Conservation (phyloP, 2,329 filamentous ascomycete species). For the Ascochyta fabae region DNA sequence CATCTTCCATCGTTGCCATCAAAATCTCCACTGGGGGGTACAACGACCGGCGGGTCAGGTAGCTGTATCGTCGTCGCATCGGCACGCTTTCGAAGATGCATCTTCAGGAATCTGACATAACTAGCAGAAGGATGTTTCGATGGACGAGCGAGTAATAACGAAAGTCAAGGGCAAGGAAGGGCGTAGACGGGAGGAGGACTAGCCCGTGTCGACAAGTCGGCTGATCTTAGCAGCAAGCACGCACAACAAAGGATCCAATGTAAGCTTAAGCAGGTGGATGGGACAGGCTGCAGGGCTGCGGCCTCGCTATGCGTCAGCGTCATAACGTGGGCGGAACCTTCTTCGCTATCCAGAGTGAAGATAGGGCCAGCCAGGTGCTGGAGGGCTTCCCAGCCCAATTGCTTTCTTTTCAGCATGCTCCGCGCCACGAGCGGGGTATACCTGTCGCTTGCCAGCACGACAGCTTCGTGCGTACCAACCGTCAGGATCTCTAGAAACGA, state of each 20-base stretch:
- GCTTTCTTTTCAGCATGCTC: slow-evolving; percentile 28
- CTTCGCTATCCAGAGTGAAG: neutral
- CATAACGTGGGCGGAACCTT: neutral
- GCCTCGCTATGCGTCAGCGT: slow-evolving; percentile 3
- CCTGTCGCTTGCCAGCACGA: slow-evolving; percentile 2
- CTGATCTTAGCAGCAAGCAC: slow-evolving; percentile 10
- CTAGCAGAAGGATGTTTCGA: slow-evolving; percentile 2
- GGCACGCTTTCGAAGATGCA: slow-evolving; percentile 33
- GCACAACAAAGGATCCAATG: neutral
- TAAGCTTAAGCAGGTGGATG: slow-evolving; percentile 25
- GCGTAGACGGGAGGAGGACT: slow-evolving; percentile 21
- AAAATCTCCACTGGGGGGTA: slow-evolving; percentile 27
- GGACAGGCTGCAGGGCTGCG: slow-evolving; percentile 18
- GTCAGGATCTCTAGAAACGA: slow-evolving; percentile 20
- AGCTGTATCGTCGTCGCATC: slow-evolving; percentile 9
- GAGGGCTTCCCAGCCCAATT: slow-evolving; percentile 14
- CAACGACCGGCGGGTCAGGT: no score
- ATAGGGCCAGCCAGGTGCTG: slow-evolving; percentile 5
- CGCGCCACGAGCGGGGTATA: slow-evolving; percentile 37
- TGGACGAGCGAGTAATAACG: slow-evolving; percentile 20
- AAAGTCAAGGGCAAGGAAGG: slow-evolving; percentile 19
- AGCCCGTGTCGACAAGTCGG: slow-evolving; percentile 21
- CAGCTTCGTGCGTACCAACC: slow-evolving; percentile 17
- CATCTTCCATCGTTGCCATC: slow-evolving; percentile 53
- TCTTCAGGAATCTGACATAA: slow-evolving; percentile 25